Percentiles rank a stretch among this genome's conserved stretches.
Conservation (phyloP, 2,329 filamentous ascomycete species). For the Triangularia verruculosa region DNA sequence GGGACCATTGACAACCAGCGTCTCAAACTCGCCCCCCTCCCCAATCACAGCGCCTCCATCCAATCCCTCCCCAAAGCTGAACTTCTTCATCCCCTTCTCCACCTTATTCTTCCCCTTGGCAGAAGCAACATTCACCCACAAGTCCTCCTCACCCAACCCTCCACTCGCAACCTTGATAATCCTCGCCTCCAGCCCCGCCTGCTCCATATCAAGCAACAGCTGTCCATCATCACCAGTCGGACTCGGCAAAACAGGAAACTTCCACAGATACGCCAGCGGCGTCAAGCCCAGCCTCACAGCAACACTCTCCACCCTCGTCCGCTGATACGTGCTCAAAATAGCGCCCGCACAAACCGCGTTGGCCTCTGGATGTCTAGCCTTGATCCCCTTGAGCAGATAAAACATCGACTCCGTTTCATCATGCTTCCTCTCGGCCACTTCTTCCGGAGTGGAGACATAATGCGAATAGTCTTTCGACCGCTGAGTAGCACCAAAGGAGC, state of each 20-base stretch:
- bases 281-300: slow-evolving; percentile 78
- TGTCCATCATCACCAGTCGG: slow-evolving; percentile 41
- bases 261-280: slow-evolving; percentile 88
- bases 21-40: slow-evolving; percentile 96
- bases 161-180: slow-evolving; percentile 95
- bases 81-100: slow-evolving; percentile 58
- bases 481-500: slow-evolving; percentile 63
- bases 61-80: slow-evolving; percentile 56
- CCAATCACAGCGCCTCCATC: slow-evolving; percentile 70
- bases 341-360: slow-evolving; percentile 89
- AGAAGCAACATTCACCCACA: slow-evolving; percentile 78
- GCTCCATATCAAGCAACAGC: slow-evolving; percentile 78
- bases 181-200: slow-evolving; percentile 75
- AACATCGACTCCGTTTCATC: slow-evolving; percentile 91
- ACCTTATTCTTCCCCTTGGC: slow-evolving; percentile 45
- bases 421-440: slow-evolving; percentile 16
- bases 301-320: slow-evolving; percentile 91
- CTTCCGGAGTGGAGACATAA: neutral
- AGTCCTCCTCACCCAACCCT: slow-evolving; percentile 73
- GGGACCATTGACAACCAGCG: slow-evolving; percentile 80
- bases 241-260: slow-evolving; percentile 72
- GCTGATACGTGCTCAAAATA: slow-evolving; percentile 92
- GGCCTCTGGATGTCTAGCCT: slow-evolving; percentile 68
- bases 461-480: slow-evolving; percentile 66
- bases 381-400: slow-evolving; percentile 67